Base-by-base conservation (phyloP, 2,329 filamentous ascomycete species). In the Cryphonectria radicalis region DNA sequence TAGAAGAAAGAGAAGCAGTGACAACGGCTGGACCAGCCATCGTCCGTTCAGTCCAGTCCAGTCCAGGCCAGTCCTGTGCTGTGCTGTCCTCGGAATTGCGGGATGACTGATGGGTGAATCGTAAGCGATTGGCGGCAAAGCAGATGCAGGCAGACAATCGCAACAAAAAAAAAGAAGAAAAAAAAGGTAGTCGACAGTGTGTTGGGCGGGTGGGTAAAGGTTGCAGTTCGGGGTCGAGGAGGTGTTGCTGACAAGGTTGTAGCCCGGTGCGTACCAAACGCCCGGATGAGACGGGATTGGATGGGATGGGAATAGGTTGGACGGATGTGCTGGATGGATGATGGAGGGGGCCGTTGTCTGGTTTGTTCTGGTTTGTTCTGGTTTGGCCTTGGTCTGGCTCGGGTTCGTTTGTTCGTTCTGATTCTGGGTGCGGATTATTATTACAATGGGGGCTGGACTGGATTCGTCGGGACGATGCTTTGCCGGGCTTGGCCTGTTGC, bases 201-300 rank as follows among this genome's bases (percentile, higher is more conserved):
- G 32, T 28, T 35, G 57, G 13, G 10, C 11, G 37, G 10, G 57
- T 17, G 1, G n/a, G 55, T 19, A 11, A 13, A 14, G 17, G 25
- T 14, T 19, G 43, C 28, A 53, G 63, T 28, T 35, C 28, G 42
- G 35, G 63, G 25, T 66, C n/a, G 25, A 53, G 19, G 19, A 14
- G 46, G 43, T n/a, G 42, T 25, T n/a, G 42, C 53, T 32, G 53
- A 57, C 53, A 57, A 57, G 13, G 64, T n/a, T 66, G 19, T 43
- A 55, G 64, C 64, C 59, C 17, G 55, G 32, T 17, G 57, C 35
- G 14, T 35, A 17, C 17, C 57, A 13, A 42, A n/a, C n/a, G 13
- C 37, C 59, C 62, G 62, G 62, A 63, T 63, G 35, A 25, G 37
- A 42, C 62, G 62, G 62, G 62, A 63, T 63, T 14, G 25, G 32